Conservation (phyloP, 495 filamentous ascomycete species). For the Podospora sp. region DNA sequence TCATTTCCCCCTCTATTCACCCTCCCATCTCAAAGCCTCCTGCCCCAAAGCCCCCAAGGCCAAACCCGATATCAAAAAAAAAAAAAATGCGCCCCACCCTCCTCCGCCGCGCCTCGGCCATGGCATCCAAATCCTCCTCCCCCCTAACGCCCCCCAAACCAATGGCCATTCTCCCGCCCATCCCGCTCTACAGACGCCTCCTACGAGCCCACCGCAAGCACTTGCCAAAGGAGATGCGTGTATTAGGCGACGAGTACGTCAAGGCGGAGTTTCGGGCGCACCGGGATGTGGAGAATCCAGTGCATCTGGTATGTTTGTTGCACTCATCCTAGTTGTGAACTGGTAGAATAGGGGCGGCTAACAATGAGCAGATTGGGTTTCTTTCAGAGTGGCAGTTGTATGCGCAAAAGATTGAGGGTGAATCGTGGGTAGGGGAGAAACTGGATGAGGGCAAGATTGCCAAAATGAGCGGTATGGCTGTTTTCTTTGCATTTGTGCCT, state of each 20-base stretch:
- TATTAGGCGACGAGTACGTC: conserved; percentile 88
- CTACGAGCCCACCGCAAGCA: conserved; percentile 82
- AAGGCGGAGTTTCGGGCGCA: conserved; percentile 90
- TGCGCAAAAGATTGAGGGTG: conserved; percentile 85
- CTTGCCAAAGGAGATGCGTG: conserved; percentile 70
- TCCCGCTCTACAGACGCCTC: conserved; percentile 85
- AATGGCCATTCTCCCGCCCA: conserved; percentile 83
- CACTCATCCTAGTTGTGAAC: background rate
- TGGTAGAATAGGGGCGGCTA: background rate
- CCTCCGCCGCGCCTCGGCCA: conserved; percentile 21
- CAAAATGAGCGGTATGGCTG: conserved; percentile 87
- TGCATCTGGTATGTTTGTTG: conserved; percentile 73
- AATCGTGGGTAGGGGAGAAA: conserved; percentile 76
- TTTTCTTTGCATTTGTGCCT: background rate
- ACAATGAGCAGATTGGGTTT: conserved; percentile 74
- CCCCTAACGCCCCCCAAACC: conserved; percentile 53
- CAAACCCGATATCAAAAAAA: no score
- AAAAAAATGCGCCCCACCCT: background rate
- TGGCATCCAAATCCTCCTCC: background rate
- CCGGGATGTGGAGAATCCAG: conserved; percentile 79
- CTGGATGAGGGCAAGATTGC: conserved; percentile 77
- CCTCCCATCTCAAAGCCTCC: no score
- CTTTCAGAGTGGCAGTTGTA: conserved; percentile 96
- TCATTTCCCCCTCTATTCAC: background rate
- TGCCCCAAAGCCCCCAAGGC: no score